Percentiles rank a stretch among this genome's conserved stretches.
These are phyloP conservation scores for Castanea mollissima DNA, from an alignment of 306 rosid genomes.

Conservation along the genomic window DNA sequence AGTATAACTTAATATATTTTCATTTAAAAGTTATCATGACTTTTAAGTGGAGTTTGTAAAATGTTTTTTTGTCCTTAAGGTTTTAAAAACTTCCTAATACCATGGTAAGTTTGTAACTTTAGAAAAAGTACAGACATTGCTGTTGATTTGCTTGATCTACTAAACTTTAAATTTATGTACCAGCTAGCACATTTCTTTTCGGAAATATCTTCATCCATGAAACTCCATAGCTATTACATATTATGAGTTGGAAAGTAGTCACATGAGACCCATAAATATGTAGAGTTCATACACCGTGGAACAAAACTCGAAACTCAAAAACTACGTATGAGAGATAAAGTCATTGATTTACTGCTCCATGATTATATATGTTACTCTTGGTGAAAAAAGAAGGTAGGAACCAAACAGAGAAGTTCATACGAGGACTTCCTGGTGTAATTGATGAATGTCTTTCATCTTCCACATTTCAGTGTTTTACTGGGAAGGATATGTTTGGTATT, in stretches of 20 bases:
- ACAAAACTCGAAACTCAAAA: not conserved
- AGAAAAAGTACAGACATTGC: not conserved
- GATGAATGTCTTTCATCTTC: not conserved
- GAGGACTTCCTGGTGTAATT: not conserved
- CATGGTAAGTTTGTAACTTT: no score
- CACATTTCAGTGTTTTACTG: not conserved
- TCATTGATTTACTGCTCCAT: not conserved
- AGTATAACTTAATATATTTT: no score
- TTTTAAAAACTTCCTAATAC: not conserved
- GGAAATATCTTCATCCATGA: not conserved
- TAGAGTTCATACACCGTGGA: not conserved
- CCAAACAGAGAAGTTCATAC: not conserved
- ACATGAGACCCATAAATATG: not conserved
- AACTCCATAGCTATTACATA: not conserved
- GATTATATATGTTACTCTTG: not conserved
- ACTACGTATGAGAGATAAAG: not conserved
- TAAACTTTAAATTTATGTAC: not conserved
- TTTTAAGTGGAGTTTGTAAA: no score
- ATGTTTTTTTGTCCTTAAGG: fast-evolving
- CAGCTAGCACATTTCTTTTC: not conserved
- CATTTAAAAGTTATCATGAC: no score
- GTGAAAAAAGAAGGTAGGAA: not conserved
- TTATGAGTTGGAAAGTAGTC: not conserved
- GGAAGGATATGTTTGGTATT: no score
- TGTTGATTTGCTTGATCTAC: not conserved